Evolutionary conservation across 2,329 filamentous ascomycete genomes (phyloP).

Genomic region (Arachnopeziza araneosa): DNA sequence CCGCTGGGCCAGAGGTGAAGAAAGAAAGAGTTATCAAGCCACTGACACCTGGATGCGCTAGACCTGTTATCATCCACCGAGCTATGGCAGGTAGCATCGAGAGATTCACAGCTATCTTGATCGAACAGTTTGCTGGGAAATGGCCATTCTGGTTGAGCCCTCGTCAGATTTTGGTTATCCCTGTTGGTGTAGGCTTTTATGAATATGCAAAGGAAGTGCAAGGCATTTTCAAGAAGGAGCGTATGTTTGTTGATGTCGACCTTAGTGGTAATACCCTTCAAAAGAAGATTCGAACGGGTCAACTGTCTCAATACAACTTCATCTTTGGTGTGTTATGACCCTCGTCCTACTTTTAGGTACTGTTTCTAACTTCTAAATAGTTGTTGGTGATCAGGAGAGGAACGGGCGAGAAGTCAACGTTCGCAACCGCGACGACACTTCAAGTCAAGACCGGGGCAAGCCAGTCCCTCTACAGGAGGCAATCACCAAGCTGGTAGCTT

Average conservation of each 20-base stretch:
- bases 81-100: constrained; percentile 71
- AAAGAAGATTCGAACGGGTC: constrained; percentile 82
- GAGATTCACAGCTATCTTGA: constrained; percentile 67
- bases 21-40: constrained; percentile 41
- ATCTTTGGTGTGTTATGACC: constrained; percentile 56
- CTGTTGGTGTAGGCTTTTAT: constrained; percentile 65
- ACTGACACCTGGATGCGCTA: constrained; percentile 63
- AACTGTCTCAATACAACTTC: constrained; percentile 78
- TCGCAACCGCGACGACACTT: constrained; percentile 58
- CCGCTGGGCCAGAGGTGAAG: constrained; percentile 33
- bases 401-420: constrained; percentile 56
- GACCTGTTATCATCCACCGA: constrained; percentile 82
- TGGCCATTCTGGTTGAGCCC: constrained; percentile 88
- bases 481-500: constrained; percentile 47
- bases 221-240: constrained; percentile 58
- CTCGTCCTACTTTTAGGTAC: neutral
- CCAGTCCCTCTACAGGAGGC: constrained; percentile 52
- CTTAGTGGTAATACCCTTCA: constrained; percentile 74
- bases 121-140: constrained; percentile 79
- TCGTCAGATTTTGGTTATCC: constrained; percentile 74
- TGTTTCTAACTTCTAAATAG: constrained; percentile 30
- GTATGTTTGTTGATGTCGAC: constrained; percentile 67
- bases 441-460: constrained; percentile 55
- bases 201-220: constrained; percentile 74
- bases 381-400: constrained; percentile 58